Evolutionary conservation across 805 yeast genomes (phyloP).

Genomic region (Cyberlindnera euphorbiiphila): DNA sequence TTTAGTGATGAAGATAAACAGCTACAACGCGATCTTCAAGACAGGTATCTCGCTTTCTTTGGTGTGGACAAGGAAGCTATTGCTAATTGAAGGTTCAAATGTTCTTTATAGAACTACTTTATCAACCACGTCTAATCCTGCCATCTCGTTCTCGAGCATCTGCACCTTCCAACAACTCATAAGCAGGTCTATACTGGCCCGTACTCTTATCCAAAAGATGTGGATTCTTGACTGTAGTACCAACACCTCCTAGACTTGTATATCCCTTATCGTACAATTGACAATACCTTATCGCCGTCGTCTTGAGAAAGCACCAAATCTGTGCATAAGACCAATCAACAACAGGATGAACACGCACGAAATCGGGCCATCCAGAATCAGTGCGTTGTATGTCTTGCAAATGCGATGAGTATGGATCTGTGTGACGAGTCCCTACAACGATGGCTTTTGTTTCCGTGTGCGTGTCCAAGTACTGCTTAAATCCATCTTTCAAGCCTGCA

Average conservation of each 20-base stretch:
- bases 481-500: constrained; percentile 58
- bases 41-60: constrained; percentile 19
- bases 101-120: no score
- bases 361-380: constrained; percentile 89
- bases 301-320: constrained; percentile 78
- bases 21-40: constrained; percentile 14
- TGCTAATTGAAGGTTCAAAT: no score
- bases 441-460: constrained; percentile 63
- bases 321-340: constrained; percentile 82
- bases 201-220: constrained; percentile 32
- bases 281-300: constrained; percentile 64
- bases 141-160: constrained; percentile 57
- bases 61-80: constrained; percentile 13
- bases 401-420: constrained; percentile 77
- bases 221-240: constrained; percentile 73
- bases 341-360: constrained; percentile 81
- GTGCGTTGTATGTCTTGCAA: constrained; percentile 65
- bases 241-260: constrained; percentile 82
- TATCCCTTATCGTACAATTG: constrained; percentile 75
- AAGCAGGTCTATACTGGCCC: constrained; percentile 47
- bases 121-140: constrained; percentile 8
- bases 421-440: constrained; percentile 80
- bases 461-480: constrained; percentile 51
- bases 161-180: constrained; percentile 49
- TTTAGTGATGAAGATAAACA: constrained; percentile 28